Base-by-base conservation (phyloP, 164 flowering plant genomes). In the Platanus orientalis region DNA sequence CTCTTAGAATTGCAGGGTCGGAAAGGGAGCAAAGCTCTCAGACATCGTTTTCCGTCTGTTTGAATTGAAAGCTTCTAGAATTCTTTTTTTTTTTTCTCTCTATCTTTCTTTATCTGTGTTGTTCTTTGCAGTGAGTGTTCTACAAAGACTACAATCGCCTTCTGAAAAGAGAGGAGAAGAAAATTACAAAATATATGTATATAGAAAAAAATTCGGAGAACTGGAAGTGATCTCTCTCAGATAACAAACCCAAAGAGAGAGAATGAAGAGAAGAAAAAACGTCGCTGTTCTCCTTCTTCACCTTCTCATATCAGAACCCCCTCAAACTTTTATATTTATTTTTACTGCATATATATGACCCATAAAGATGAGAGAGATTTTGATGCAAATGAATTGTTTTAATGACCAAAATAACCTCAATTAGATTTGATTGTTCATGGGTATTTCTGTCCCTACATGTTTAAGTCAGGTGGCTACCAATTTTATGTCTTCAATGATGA, bases 1-100 rank as follows among this genome's bases (percentile, higher is more conserved):
- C 48, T 34, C 23, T 26, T 28, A 65, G 39, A 69, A 71, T 67
- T 78, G 83, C 80, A 80, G 82, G 71, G 60, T 21, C 56, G 57
- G 73, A 76, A 75, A 74, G 75, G 68, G 67, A 53, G 77, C 44
- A 66, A 72, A 76, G 67, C 77, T 75, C 76, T 76, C 71, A 79
- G 75, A 72, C 79, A 81, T 83, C 87, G 79, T 77, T 83, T 77
- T 83, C 87, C 75, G 74, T 75, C 78, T 71, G 72, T 45, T 36
- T 66, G 69, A 72, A 63, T 62, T 71, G 82, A 76, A 71, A 78
- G 71, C 72, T 72, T 70, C 64, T 63, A 70, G 62, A 76, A 62
- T 70, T 58, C 69, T 65, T 30, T 65, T 64, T 66, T 76, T 28
- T 64, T 76, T 66, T 47, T 73, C 54, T 76, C 60, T 71, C 65